Evolutionary conservation across 352 stramenopile genomes (phyloP).

Genomic region (Phytophthora agathidicida): DNA sequence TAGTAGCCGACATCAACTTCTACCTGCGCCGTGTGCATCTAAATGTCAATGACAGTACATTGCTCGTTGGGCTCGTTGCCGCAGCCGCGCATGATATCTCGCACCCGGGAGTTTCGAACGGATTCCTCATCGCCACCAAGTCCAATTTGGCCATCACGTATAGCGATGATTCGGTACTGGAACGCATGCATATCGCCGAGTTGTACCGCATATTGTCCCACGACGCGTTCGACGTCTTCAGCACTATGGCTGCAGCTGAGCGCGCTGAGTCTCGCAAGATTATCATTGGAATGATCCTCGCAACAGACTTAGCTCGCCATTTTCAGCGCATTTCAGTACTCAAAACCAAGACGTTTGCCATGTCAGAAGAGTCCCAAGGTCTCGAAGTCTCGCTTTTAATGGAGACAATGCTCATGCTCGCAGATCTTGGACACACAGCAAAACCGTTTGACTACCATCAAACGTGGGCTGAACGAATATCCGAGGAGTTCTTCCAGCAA

Average conservation of each 20-base stretch:
- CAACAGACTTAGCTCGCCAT: constrained; percentile 76
- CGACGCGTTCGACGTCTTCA: constrained; percentile 70
- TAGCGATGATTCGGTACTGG: constrained; percentile 91
- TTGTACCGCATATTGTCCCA: constrained; percentile 69
- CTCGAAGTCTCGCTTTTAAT: constrained; percentile 69
- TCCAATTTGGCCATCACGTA: constrained; percentile 92
- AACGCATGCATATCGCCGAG: constrained; percentile 77
- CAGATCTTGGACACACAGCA: constrained; percentile 67
- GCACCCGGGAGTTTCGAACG: constrained; percentile 92
- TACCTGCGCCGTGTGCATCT: constrained; percentile 66
- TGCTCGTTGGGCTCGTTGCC: constrained; percentile 79
- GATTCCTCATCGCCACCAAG: constrained; percentile 89
- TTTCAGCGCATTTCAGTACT: constrained; percentile 76
- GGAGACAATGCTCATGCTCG: constrained; percentile 78
- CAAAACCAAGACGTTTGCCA: constrained; percentile 69
- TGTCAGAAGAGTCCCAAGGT: constrained; percentile 50
- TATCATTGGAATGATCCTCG: constrained; percentile 81
- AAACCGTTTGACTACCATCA: constrained; percentile 73
- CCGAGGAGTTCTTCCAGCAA: constrained; percentile 73
- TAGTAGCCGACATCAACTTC: constrained; percentile 72
- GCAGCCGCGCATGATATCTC: constrained; percentile 92
- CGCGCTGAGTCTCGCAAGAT: constrained; percentile 61
- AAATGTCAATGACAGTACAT: constrained; percentile 54
- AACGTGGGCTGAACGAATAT: constrained; percentile 64
- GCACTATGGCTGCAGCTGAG: constrained; percentile 39